Evolutionary conservation across 2,329 filamentous ascomycete genomes (phyloP).

Genomic region (Fusarium euwallaceae): DNA sequence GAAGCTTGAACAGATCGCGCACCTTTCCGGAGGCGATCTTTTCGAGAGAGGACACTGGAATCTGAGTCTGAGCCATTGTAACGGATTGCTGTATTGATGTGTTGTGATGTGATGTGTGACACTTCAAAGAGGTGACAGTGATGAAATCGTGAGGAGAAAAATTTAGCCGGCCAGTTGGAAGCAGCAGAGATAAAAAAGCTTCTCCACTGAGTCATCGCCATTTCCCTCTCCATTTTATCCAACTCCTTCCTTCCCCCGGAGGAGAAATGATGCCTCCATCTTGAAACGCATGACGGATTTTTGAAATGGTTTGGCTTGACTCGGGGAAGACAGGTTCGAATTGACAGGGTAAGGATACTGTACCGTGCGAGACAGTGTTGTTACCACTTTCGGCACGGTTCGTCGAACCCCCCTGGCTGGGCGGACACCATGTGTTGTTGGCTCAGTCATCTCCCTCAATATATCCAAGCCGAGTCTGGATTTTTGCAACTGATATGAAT

Average conservation of each 20-base stretch:
- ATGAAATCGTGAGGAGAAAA: constrained; percentile 40
- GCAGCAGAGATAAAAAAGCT: constrained; percentile 23
- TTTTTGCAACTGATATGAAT: background rate
- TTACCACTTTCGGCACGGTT: accelerated
- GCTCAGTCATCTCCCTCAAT: background rate
- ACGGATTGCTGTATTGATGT: background rate
- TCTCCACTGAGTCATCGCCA: constrained; percentile 40
- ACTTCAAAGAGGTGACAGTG: constrained; percentile 25
- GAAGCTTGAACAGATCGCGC: constrained; percentile 82
- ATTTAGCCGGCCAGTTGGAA: constrained; percentile 37
- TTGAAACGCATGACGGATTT: background rate
- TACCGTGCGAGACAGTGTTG: background rate
- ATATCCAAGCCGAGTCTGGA: background rate
- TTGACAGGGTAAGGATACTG: background rate
- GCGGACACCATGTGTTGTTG: background rate
- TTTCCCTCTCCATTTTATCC: background rate
- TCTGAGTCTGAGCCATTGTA: constrained; percentile 36
- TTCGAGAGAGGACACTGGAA: constrained; percentile 50
- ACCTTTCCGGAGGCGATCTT: constrained; percentile 72
- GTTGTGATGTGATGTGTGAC: constrained; percentile 13
- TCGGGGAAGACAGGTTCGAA: background rate
- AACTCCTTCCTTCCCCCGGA: background rate
- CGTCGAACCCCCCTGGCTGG: no score
- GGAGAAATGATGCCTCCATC: constrained; percentile 2
- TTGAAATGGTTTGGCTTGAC: background rate